Conservation (phyloP, 2,329 filamentous ascomycete genomes). For the Hypoxylon sp. region DNA sequence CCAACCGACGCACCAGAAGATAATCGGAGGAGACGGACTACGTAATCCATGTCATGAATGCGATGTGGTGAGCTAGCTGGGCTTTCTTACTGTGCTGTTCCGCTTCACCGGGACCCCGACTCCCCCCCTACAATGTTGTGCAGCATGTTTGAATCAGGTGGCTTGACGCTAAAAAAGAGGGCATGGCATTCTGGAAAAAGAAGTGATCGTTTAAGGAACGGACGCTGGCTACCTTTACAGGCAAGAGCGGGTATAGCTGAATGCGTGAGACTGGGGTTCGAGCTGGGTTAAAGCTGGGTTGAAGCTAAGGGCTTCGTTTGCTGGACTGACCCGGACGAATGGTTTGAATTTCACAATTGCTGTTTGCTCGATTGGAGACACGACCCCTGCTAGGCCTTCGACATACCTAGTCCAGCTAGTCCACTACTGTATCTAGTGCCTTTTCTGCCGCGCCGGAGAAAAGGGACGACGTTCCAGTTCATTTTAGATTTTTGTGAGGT, state of each 20-base stretch:
- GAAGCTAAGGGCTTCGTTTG: slow-evolving; percentile 13
- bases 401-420: not conserved
- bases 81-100: slow-evolving; percentile 9
- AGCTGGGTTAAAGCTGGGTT: not conserved
- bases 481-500: slow-evolving; percentile 35
- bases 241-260: slow-evolving; percentile 16
- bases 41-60: slow-evolving; percentile 6
- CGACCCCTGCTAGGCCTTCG: slow-evolving; percentile 22
- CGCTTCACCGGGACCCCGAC: slow-evolving; percentile 29
- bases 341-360: slow-evolving; percentile 30
- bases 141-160: slow-evolving; percentile 34
- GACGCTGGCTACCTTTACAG: slow-evolving; percentile 24
- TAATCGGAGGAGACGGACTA: slow-evolving; percentile 1
- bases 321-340: slow-evolving; percentile 39
- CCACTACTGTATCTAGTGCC: slow-evolving; percentile 13
- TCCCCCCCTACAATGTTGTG: slow-evolving; percentile 16
- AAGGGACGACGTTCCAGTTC: slow-evolving; percentile 42
- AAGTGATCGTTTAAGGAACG: slow-evolving; percentile 32
- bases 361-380: slow-evolving; percentile 15
- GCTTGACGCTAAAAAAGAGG: slow-evolving; percentile 29
- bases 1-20: not conserved
- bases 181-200: slow-evolving; percentile 37
- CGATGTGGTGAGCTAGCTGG: not conserved
- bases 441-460: slow-evolving; percentile 40
- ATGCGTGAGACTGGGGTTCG: slow-evolving; percentile 25